Base-by-base conservation (phyloP, 2,329 filamentous ascomycete genomes). In the Microdochium paspali region DNA sequence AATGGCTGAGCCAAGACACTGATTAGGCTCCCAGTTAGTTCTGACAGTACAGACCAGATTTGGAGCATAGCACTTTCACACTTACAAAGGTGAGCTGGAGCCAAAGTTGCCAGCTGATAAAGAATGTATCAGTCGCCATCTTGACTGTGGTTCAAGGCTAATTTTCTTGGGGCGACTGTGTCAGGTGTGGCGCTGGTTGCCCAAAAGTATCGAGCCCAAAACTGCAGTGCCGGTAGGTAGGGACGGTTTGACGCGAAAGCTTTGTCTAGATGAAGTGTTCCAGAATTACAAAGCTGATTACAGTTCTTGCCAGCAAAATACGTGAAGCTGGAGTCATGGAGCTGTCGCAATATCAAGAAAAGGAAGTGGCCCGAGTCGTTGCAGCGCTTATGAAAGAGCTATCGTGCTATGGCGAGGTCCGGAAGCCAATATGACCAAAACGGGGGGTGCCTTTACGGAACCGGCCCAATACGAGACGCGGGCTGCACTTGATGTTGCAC, bases 11-110 rank as follows among this genome's bases (percentile, higher is more conserved):
- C 74, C 87, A 44, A 95, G 76, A 25, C 89, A 77, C 88, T 94
- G 47, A 9, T 23, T 40, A n/a, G 12, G 9, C 15, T 45, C 61
- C 45, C 6, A 45, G 10, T 39, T 31, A 31, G n/a, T 43, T 24
- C 3, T 2, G 6, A 35, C 31, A 15, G 13, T 35, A 35, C 18
- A 4, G 18, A 4, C 13, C 13, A 15, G 31, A 18, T 5, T 23
- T 3, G 12, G 5, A 2, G 25, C n/a, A n/a, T n/a, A n/a, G n/a
- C n/a, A 10, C 13, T 18, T 40, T 20, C 26, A 25, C 15, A 74
- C 86, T 73, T 71, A 95, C 90, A 70, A 95, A 88, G 46, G 83
- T 87, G 82, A 95, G 83, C 70, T 95, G 82, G 73, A 93, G 80
- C 90, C 90, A 95, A 58, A 93, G 69, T 56, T 77, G 71, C 90